These are phyloP conservation scores for Lachnum nothofagi DNA, from an alignment of 2,329 filamentous ascomycete species.

Conservation along the genomic window DNA sequence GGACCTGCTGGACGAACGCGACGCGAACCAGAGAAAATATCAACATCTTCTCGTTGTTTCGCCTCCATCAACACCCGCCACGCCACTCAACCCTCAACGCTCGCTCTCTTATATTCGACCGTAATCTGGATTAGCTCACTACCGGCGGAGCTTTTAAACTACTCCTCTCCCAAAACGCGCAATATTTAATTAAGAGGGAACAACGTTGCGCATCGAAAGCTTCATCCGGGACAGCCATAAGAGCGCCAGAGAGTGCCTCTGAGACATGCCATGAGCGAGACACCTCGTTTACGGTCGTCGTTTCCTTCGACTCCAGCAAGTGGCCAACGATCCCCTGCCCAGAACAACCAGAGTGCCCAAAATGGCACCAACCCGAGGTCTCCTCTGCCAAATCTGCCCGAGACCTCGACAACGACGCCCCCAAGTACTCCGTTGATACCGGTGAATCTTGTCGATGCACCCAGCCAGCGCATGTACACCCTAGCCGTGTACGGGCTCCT, in stretches of 20 bases:
- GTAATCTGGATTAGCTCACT: too few species aligned
- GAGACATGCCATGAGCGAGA: slow-evolving; percentile 63
- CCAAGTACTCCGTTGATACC: slow-evolving; percentile 65
- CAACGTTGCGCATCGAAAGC: background rate
- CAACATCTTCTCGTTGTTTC: too few species aligned
- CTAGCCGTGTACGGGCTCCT: slow-evolving; percentile 72
- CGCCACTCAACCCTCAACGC: too few species aligned
- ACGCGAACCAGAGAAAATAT: too few species aligned
- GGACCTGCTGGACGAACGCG: too few species aligned
- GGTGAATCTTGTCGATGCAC: slow-evolving; percentile 75
- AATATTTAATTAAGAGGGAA: too few species aligned
- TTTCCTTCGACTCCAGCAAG: slow-evolving; percentile 57
- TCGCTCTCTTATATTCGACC: too few species aligned
- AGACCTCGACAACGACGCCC: slow-evolving; percentile 13
- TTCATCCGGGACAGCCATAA: too few species aligned
- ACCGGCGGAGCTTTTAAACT: too few species aligned
- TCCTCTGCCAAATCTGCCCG: slow-evolving; percentile 27
- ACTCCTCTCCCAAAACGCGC: too few species aligned
- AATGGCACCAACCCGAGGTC: slow-evolving; percentile 18
- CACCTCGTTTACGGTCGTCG: slow-evolving; percentile 75
- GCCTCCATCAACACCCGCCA: too few species aligned
- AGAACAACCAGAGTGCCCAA: slow-evolving; percentile 31
- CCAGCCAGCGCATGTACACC: slow-evolving; percentile 84
- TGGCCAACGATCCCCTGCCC: slow-evolving; percentile 23
- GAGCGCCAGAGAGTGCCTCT: slow-evolving; percentile 9